A percentile compares a stretch with the other conserved stretches of the same genome.
These are phyloP conservation scores for Lepidium africanum DNA, from an alignment of 345 rosid genomes.

Conservation along the genomic window DNA sequence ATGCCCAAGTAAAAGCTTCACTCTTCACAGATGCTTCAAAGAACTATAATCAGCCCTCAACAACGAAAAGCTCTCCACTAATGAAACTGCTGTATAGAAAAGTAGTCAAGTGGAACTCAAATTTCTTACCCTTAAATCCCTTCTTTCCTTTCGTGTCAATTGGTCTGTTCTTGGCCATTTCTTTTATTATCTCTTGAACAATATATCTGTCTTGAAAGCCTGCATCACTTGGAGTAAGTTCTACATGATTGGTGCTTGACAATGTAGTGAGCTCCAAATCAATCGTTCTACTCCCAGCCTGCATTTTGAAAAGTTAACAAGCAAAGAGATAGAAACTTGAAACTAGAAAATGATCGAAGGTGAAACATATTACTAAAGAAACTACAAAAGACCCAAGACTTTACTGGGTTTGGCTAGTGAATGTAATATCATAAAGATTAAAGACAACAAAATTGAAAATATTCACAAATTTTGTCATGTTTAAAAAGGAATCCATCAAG, in stretches of 20 bases:
- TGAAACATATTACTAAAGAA: background rate
- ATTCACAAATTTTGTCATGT: background rate
- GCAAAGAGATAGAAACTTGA: background rate
- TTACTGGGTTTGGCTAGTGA: background rate
- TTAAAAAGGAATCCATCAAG: background rate
- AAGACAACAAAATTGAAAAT: background rate
- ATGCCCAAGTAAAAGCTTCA: background rate
- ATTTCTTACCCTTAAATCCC: constrained; percentile 65
- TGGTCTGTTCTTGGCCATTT: constrained; percentile 96
- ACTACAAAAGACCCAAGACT: background rate
- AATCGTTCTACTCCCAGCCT: constrained; percentile 88
- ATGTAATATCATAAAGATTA: background rate
- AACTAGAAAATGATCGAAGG: background rate
- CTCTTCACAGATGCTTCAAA: background rate
- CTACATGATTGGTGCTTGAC: constrained; percentile 85
- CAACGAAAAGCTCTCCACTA: background rate
- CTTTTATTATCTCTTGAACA: constrained; percentile 93
- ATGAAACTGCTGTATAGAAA: background rate
- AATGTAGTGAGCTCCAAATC: constrained; percentile 86
- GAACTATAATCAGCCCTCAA: background rate
- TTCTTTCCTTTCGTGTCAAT: constrained; percentile 80
- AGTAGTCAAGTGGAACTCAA: background rate
- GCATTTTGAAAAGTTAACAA: constrained; percentile 11
- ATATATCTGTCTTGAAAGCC: constrained; percentile 97
- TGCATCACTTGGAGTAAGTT: constrained; percentile 88